Evolutionary conservation across 2,329 filamentous ascomycete species (phyloP).

Genomic region (Sarocladium brachiariae): DNA sequence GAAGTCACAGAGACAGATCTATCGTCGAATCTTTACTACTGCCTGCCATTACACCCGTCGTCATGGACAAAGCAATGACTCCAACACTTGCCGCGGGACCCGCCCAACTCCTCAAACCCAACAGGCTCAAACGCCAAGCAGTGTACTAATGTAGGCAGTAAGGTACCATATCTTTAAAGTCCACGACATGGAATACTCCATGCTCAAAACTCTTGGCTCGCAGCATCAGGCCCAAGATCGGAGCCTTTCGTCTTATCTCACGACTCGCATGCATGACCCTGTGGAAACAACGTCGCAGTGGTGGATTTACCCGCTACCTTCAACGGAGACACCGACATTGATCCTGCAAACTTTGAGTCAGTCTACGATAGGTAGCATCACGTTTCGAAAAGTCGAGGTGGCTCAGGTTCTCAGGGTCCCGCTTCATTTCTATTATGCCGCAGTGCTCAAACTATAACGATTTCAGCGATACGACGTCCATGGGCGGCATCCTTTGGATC

Average conservation of each 20-base stretch:
- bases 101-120: background rate
- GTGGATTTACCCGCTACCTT: background rate
- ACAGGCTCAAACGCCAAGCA: constrained; percentile 4
- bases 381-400: background rate
- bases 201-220: background rate
- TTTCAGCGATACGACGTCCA: background rate
- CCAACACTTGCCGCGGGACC: background rate
- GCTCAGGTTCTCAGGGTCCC: background rate
- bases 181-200: background rate
- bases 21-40: too few relatives aligned
- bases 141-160: too few relatives aligned
- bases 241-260: background rate
- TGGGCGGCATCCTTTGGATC: background rate
- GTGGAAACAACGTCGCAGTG: background rate
- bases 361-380: background rate
- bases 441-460: background rate
- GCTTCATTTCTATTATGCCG: background rate
- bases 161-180: background rate
- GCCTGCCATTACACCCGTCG: too few relatives aligned
- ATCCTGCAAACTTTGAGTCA: background rate
- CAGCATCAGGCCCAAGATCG: background rate
- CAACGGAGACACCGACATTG: background rate
- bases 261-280: background rate
- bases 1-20: too few relatives aligned
- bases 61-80: too few relatives aligned